Conservation (phyloP, 1,284 basidiomycete species). For the Sanghuangporus weigelae region DNA sequence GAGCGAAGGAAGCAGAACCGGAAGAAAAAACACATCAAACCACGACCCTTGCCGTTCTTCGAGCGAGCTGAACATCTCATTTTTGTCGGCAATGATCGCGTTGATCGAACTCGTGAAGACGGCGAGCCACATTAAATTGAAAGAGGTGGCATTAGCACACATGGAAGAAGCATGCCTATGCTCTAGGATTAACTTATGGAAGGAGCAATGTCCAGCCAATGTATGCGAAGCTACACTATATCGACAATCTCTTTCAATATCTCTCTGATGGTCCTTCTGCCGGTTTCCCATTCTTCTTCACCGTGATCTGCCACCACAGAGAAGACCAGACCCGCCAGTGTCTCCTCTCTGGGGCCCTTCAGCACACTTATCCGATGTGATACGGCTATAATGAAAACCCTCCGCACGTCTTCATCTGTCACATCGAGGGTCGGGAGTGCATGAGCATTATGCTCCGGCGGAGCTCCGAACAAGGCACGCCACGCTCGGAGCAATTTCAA, state of each 20-base stretch:
- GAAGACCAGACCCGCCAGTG: slow-evolving; percentile 54
- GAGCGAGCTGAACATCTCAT: slow-evolving; percentile 10
- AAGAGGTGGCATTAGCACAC: background rate
- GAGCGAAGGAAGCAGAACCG: background rate
- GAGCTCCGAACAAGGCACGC: slow-evolving; percentile 43
- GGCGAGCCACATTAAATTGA: background rate
- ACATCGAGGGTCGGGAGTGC: slow-evolving; percentile 42
- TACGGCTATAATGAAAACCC: slow-evolving; percentile 62
- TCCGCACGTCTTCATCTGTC: slow-evolving; percentile 64
- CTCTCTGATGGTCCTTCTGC: slow-evolving; percentile 17
- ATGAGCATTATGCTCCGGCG: slow-evolving; percentile 23
- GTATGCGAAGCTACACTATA: slow-evolving; percentile 7
- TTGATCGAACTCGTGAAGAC: background rate
- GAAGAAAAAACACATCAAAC: slow-evolving; percentile 10
- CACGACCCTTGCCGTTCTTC: slow-evolving; percentile 13
- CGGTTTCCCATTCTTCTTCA: slow-evolving; percentile 8
- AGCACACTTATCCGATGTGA: slow-evolving; percentile 66
- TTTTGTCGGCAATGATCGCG: slow-evolving; percentile 15
- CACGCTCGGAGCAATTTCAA: slow-evolving; percentile 57
- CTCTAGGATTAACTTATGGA: background rate
- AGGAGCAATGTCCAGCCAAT: background rate
- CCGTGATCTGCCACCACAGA: slow-evolving; percentile 24
- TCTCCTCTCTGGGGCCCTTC: slow-evolving; percentile 60
- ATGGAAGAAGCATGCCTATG: background rate
- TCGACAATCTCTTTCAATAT: slow-evolving; percentile 19